Percentiles rank a stretch among this genome's conserved stretches.
These are phyloP conservation scores for Venturia pyrina DNA, from an alignment of 2,329 filamentous ascomycete species.

Conservation along the genomic window DNA sequence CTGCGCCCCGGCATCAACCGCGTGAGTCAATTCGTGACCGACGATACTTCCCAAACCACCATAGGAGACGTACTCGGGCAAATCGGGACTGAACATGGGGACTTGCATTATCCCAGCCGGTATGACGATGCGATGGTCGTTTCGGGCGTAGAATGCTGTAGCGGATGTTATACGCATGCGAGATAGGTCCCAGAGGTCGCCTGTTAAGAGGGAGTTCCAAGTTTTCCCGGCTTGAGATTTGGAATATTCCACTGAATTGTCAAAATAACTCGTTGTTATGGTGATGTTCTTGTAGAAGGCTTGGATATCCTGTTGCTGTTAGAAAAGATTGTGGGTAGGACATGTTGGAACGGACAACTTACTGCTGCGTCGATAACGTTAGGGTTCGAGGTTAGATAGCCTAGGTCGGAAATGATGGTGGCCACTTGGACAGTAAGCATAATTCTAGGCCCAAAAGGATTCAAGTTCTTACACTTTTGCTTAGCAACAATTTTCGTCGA, in stretches of 20 bases:
- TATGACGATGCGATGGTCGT: slow-evolving; percentile 57
- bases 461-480: background rate
- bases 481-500: slow-evolving; percentile 39
- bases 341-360: background rate
- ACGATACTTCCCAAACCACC: slow-evolving; percentile 57
- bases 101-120: slow-evolving; percentile 61
- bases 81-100: slow-evolving; percentile 52
- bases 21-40: slow-evolving; percentile 60
- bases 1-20: slow-evolving; percentile 56
- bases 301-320: slow-evolving; percentile 29
- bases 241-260: slow-evolving; percentile 44
- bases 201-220: slow-evolving; percentile 51
- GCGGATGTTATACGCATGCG: slow-evolving; percentile 43
- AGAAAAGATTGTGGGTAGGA: background rate
- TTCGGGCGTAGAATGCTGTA: slow-evolving; percentile 50
- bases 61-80: slow-evolving; percentile 57
- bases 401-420: slow-evolving; percentile 58
- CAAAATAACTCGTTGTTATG: slow-evolving; percentile 39
- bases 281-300: background rate
- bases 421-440: slow-evolving; percentile 33
- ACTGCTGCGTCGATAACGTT: slow-evolving; percentile 47
- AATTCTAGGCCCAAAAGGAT: too few species aligned
- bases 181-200: slow-evolving; percentile 51
- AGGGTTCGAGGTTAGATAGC: slow-evolving; percentile 52
- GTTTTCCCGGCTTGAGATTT: slow-evolving; percentile 36